Evolutionary conservation across 177 flowering plant genomes (phyloP), one percentile per base, ranked within the genome.

Genomic region (Vitis hybrid): DNA sequence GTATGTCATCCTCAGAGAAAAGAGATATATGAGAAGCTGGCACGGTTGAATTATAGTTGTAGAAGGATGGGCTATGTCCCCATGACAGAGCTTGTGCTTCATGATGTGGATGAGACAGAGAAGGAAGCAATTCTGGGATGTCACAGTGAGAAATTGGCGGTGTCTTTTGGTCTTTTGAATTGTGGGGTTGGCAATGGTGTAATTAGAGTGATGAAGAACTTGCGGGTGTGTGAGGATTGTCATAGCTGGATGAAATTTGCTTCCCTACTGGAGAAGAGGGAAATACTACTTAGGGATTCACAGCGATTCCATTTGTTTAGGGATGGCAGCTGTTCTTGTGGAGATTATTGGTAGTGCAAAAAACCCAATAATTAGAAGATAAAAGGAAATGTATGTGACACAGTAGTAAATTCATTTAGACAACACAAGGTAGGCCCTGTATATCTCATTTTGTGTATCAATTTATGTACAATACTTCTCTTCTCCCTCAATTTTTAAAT

Each of bases 11-110:
- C 80, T 57, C 21, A 12, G 58, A 72, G 80, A 64, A 65, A 77
- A 64, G 77, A 74, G 54, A 79, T 82, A 1, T 77, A 79, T 63
- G 69, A 67, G 60, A 82, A 82, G 75, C 59, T 82, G 63, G 69
- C 62, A 48, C 75, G 69, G 50, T 65, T 76, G 51, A 58, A 74
- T 56, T 52, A 10, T 24, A 48, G 64, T 54, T 62, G 67, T 57
- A 68, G 79, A 46, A 70, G 13, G n/a, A 56, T 61, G 18, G 81
- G 83, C 19, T 81, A 81, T 64, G 57, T 68, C 21, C 83, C 83
- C 10, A 67, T 67, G 75, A 81, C 71, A 17, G 77, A 75, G 17
- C 67, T 49, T 3, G 79, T 75, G 67, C 78, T 75, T 72, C 81
- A 81, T 32, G 79, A 72, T 64, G 81, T 72, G 27, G 81, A 78